These are phyloP conservation scores for Lichina pygmaea DNA, from an alignment of 495 filamentous ascomycete species.

Conservation along the genomic window DNA sequence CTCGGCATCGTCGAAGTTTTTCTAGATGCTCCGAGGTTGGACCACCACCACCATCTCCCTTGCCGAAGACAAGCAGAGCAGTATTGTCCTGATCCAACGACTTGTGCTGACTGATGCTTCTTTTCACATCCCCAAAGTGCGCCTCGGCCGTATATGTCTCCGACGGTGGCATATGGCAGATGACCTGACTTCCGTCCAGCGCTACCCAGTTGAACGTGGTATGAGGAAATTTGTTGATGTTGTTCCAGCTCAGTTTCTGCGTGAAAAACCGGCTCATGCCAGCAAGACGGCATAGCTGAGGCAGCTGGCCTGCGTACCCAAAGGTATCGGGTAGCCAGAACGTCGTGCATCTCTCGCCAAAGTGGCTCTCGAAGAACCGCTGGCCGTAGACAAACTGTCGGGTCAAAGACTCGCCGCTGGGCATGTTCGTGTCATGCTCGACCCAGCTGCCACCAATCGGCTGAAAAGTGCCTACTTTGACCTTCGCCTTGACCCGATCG, in stretches of 20 bases:
- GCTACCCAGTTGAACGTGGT: conserved; percentile 97
- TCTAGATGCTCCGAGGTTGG: conserved; percentile 86
- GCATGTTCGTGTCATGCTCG: conserved; percentile 94
- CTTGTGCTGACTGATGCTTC: conserved; percentile 81
- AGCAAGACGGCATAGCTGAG: conserved; percentile 70
- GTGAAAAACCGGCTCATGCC: conserved; percentile 95
- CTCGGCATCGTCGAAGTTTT: conserved; percentile 83
- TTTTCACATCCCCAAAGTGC: conserved; percentile 82
- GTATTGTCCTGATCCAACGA: conserved; percentile 75
- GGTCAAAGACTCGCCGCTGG: conserved; percentile 77
- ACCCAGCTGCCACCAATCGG: conserved; percentile 96
- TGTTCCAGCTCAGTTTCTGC: conserved; percentile 90
- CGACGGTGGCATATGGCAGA: conserved; percentile 87
- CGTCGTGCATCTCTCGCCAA: conserved; percentile 65
- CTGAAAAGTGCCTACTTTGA: conserved; percentile 75
- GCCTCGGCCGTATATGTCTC: conserved; percentile 90
- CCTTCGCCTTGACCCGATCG: conserved; percentile 70
- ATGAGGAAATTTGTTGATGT: conserved; percentile 97
- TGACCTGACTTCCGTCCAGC: conserved; percentile 79
- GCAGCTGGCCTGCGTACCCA: conserved; percentile 83
- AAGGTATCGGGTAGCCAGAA: conserved; percentile 99
- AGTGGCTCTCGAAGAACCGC: conserved; percentile 78
- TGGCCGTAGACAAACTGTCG: conserved; percentile 93
- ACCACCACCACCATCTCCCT: conserved; percentile 86
- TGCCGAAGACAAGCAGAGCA: conserved; percentile 76